phyloP scores from a whole-genome alignment of 2,329 filamentous ascomycete species.

The Calonectria montana region DNA sequence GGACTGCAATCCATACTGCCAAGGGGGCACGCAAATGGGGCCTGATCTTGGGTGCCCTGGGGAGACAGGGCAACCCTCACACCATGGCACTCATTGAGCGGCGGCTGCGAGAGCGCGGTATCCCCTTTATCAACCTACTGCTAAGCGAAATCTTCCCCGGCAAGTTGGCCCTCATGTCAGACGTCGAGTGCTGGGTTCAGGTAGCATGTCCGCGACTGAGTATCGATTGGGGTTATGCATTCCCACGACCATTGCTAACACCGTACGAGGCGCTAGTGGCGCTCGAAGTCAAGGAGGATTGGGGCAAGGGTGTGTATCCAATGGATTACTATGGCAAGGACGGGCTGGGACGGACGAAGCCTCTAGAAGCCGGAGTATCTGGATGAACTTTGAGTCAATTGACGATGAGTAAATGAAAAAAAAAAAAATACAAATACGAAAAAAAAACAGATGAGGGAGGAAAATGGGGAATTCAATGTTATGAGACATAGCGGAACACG shows the following conservation, averaged over 20 bases:
- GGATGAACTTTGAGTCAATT: slow-evolving; percentile 16
- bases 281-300: slow-evolving; percentile 82
- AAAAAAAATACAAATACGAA: not conserved
- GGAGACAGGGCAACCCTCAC: slow-evolving; percentile 94
- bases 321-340: slow-evolving; percentile 99
- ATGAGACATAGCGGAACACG: not conserved
- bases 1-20: slow-evolving; percentile 80
- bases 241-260: slow-evolving; percentile 86
- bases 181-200: slow-evolving; percentile 98
- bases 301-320: slow-evolving; percentile 82
- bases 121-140: slow-evolving; percentile 86
- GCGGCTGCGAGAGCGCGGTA: slow-evolving; percentile 75
- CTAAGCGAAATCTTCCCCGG: slow-evolving; percentile 97
- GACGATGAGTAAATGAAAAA: not conserved
- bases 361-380: slow-evolving; percentile 45
- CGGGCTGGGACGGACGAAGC: slow-evolving; percentile 83
- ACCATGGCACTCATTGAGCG: slow-evolving; percentile 89
- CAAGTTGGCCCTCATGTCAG: slow-evolving; percentile 91
- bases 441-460: not conserved
- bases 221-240: slow-evolving; percentile 99
- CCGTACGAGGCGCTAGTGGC: slow-evolving; percentile 95
- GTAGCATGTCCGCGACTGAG: slow-evolving; percentile 96
- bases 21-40: slow-evolving; percentile 89
- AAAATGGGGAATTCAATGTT: not conserved
- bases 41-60: slow-evolving; percentile 90